Percentiles rank a stretch among this genome's conserved stretches.
These are phyloP conservation scores for Pezicula carpinea DNA, from an alignment of 2,329 filamentous ascomycete species.

Conservation along the genomic window DNA sequence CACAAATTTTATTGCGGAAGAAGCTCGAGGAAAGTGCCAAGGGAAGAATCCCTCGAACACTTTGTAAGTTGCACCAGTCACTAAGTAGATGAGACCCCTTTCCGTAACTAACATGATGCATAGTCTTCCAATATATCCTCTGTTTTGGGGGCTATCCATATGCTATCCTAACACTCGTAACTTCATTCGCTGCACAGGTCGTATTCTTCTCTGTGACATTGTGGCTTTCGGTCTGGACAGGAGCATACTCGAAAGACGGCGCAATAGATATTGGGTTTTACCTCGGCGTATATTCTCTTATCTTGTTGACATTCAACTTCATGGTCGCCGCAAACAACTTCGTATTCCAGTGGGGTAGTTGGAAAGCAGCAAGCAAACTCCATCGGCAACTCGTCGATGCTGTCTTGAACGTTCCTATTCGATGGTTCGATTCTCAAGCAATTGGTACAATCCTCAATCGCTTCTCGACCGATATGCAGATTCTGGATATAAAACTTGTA, in stretches of 20 bases:
- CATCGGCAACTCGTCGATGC: background rate
- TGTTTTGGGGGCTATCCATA: constrained; percentile 1
- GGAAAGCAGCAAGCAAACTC: background rate
- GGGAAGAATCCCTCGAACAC: background rate
- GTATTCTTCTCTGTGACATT: background rate
- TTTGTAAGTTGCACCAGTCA: background rate
- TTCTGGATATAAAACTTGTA: background rate
- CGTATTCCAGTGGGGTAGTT: background rate
- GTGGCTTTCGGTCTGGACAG: constrained; percentile 1
- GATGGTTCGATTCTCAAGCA: background rate
- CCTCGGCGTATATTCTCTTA: background rate
- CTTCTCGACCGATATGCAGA: constrained; percentile 2
- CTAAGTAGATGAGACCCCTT: too few species aligned
- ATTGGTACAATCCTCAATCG: constrained; percentile 2
- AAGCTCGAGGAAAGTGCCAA: constrained; percentile 1
- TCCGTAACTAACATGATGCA: background rate
- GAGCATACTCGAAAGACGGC: background rate
- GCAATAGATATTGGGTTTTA: background rate
- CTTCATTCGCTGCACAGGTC: background rate
- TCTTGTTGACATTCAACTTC: background rate
- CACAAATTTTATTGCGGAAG: background rate
- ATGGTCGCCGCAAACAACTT: background rate
- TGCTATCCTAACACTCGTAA: background rate
- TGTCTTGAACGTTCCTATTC: background rate
- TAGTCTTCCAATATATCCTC: constrained; percentile 1